Base-by-base conservation (phyloP, 345 rosid species). In the Microthlaspi erraticum region DNA sequence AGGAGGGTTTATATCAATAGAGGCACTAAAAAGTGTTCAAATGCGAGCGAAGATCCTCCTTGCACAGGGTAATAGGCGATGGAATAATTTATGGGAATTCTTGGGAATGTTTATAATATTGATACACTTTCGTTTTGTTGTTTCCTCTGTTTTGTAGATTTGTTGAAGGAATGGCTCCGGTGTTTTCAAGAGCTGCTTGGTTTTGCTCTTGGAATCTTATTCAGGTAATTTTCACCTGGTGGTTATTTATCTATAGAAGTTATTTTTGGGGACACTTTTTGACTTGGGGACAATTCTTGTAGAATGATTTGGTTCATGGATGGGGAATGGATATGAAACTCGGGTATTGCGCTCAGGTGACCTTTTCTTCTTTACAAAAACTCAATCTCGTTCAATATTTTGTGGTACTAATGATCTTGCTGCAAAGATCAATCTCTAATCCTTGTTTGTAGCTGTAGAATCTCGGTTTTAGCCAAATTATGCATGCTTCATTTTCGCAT, bases 101-200 rank as follows among this genome's bases (percentile, higher is more conserved):
- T 68, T 67, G 7, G 0, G 52, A 37, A 2, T 17, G 31, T 63
- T 3, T 8, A 4, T 23, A 9, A 33, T 31, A 18, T 5, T 68
- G 14, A 34, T 26, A 37, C 41, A 44, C 16, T 29, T 26, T 31
- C 29, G 33, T 17, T 76, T 13, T 58, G 61, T 29, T n/a, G 17
- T 32, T 18, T 26, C 8, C 39, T 67, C 9, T 59, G 55, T 66
- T 66, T 57, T 18, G 34, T 49, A 95, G 99, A 74, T 95, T 95
- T 83, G 98, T 95, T 51, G 99, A 95, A 79, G 99, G 99, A 36
- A 95, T 95, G 99, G 99, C 99, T 78, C 99, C 99, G 0, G 99
- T 95, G 38, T 90, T 95, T 71, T 89, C 98, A 29, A 90, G 96
- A 83, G 79, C 92, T 77, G 98, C 99, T 77, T 95, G 99, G 99